phyloP scores from a whole-genome alignment of 225 moss, liverwort and hornwort genomes.

The Marchantia polymorpha region DNA sequence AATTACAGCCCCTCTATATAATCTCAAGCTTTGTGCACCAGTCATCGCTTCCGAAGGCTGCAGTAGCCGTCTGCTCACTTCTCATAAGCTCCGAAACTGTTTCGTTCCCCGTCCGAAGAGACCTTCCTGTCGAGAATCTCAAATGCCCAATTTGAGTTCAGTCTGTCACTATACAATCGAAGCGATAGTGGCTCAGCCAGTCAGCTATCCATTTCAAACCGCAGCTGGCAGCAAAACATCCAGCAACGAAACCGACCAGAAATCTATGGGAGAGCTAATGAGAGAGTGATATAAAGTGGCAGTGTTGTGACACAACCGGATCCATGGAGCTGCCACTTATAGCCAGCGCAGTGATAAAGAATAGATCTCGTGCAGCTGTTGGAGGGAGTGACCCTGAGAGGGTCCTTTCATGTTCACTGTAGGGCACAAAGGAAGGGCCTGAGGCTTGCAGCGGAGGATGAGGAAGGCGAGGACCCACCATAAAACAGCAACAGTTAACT shows the following conservation, averaged over 20 bases:
- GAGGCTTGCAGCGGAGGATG: neutral
- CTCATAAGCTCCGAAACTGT: neutral
- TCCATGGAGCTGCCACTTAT: neutral
- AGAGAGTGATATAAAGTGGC: neutral
- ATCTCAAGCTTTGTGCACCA: neutral
- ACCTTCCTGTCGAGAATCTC: neutral
- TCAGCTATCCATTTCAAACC: neutral
- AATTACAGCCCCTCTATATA: neutral
- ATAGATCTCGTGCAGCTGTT: neutral
- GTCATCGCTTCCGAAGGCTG: neutral
- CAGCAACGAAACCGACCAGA: neutral
- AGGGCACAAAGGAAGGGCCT: neutral
- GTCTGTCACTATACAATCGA: neutral
- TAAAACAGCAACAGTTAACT: neutral
- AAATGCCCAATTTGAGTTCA: neutral
- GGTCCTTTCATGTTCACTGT: neutral
- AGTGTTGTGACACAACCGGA: neutral
- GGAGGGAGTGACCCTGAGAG: neutral
- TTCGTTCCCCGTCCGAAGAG: neutral
- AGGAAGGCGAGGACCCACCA: neutral
- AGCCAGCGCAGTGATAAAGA: neutral
- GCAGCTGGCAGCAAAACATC: neutral
- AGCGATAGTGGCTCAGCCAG: neutral
- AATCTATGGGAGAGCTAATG: neutral
- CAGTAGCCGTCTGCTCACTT: neutral